Conservation (phyloP, 2,329 filamentous ascomycete species). For the Claviceps citrina region DNA sequence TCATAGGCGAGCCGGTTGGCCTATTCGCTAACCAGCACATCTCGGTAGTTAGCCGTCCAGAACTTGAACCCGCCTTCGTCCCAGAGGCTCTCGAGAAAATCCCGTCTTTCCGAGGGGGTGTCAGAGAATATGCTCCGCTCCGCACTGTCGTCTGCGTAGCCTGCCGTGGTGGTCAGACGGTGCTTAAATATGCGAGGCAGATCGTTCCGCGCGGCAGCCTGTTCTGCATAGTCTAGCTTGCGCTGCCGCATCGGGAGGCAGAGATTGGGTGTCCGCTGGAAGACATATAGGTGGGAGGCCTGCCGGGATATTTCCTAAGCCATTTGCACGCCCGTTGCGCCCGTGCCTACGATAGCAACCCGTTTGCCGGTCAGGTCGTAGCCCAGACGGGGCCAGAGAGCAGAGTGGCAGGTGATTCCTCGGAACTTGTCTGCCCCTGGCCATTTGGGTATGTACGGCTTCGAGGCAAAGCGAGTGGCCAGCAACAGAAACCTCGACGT, state of each 20-base stretch:
- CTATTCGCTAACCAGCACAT: slow-evolving; percentile 28
- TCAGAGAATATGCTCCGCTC: slow-evolving; percentile 36
- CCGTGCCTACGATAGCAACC: slow-evolving; percentile 48
- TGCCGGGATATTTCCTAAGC: slow-evolving; percentile 42
- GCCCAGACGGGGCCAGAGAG: slow-evolving; percentile 42
- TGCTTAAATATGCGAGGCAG: slow-evolving; percentile 37
- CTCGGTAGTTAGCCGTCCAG: slow-evolving; percentile 39
- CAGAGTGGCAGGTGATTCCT: slow-evolving; percentile 43
- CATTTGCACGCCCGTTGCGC: slow-evolving; percentile 49
- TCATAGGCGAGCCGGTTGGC: slow-evolving; percentile 38
- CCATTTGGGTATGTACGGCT: slow-evolving; percentile 46
- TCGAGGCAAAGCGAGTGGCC: slow-evolving; percentile 42
- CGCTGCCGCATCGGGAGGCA: slow-evolving; percentile 44
- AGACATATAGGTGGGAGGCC: slow-evolving; percentile 39
- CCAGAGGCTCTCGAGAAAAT: slow-evolving; percentile 33
- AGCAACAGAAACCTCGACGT: slow-evolving; percentile 36
- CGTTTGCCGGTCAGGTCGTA: slow-evolving; percentile 43
- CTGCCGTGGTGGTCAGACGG: slow-evolving; percentile 30
- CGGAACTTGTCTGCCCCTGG: slow-evolving; percentile 44
- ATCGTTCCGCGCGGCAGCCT: not conserved
- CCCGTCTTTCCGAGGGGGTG: slow-evolving; percentile 31
- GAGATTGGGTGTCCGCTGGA: slow-evolving; percentile 53
- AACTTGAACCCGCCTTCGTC: slow-evolving; percentile 37
- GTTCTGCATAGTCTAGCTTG: not conserved
- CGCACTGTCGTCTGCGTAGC: not conserved